Evolutionary conservation across 305 asterid species (phyloP), one percentile per base, ranked within the genome.

Genomic region (Ilex paraguariensis): DNA sequence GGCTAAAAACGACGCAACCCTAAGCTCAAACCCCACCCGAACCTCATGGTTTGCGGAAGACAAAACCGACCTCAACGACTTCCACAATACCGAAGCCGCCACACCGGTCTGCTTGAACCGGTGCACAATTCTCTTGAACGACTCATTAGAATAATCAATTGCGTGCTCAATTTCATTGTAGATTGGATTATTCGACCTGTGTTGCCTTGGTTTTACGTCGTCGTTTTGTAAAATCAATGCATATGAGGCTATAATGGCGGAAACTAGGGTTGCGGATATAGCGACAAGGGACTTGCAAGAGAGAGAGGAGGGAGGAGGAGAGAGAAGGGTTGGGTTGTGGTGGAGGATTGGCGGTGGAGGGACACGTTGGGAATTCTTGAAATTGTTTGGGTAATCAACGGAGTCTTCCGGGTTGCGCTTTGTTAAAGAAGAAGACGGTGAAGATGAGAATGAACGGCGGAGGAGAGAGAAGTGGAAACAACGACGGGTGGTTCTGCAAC

Each of bases 21-120:
- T 79, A n/a, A 86, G 77, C 80, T 93, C 99, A 57, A 90, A 93
- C 55, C 96, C 98, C 12, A 84, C 81, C 85, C 97, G 70, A 57
- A 89, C 98, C 81, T 86, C 98, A 59, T 92, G 82, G 65, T 92
- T 92, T 51, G 98, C 97, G 7, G 97, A 85, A 33, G 97, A 90
- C 94, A 93, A 78, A 40, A 93, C 83, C 30, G 99, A 90, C 73
- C 87, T 74, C 75, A 93, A 62, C 50, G 99, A 93, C 77, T 93
- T 87, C 97, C 95, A 93, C 40, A 93, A 54, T 30, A 90, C 95
- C 61, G 99, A 74, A 16, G 97, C 96, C 9, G 99, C 99, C 36
- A 66, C 82, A 60, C 95, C 95, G 7, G 97, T 90, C 69, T 84
- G 91, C 82, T 69, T 86, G 90, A 90, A 80, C 79, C 75, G 81